Evolutionary conservation across 2,329 filamentous ascomycete species (phyloP).

Genomic region (Colletotrichum spinosum): DNA sequence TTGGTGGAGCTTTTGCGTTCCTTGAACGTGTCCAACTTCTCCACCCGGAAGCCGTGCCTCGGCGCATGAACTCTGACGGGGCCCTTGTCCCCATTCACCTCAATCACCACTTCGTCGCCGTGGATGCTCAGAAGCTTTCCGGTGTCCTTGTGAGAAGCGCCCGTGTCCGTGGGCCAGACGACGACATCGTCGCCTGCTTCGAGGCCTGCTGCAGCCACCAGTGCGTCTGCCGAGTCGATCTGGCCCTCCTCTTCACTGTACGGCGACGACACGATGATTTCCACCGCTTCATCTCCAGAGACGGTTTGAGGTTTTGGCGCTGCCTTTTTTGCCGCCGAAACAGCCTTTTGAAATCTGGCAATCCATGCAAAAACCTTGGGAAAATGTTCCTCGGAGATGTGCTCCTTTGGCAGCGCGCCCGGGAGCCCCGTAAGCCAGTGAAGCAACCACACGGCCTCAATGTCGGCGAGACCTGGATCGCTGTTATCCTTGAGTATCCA

Average conservation of each 20-base stretch:
- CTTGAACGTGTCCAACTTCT: constrained; percentile 41
- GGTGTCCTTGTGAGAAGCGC: constrained; percentile 66
- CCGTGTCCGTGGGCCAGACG: constrained; percentile 73
- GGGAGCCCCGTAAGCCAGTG: constrained; percentile 72
- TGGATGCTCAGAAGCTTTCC: constrained; percentile 67
- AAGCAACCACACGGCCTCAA: constrained; percentile 76
- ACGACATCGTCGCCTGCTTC: constrained; percentile 65
- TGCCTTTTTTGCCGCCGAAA: constrained; percentile 54
- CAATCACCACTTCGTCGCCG: constrained; percentile 68
- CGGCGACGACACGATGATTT: constrained; percentile 45
- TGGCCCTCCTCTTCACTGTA: constrained; percentile 57
- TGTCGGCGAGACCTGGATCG: constrained; percentile 70
- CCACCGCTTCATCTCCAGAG: constrained; percentile 65
- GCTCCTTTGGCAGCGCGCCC: constrained; percentile 63
- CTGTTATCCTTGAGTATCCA: constrained; percentile 68
- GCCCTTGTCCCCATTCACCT: constrained; percentile 56
- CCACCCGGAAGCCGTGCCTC: constrained; percentile 67
- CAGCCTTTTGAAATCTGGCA: constrained; percentile 65
- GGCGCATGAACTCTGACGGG: constrained; percentile 70
- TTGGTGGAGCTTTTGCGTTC: constrained; percentile 23
- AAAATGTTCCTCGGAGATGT: constrained; percentile 64
- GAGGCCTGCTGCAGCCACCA: constrained; percentile 59
- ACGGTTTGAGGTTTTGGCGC: constrained; percentile 54
- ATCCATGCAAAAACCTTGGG: constrained; percentile 75
- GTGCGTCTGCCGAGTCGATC: constrained; percentile 62